Base-by-base conservation (phyloP, 345 rosid species). In the Microcos paniculata region DNA sequence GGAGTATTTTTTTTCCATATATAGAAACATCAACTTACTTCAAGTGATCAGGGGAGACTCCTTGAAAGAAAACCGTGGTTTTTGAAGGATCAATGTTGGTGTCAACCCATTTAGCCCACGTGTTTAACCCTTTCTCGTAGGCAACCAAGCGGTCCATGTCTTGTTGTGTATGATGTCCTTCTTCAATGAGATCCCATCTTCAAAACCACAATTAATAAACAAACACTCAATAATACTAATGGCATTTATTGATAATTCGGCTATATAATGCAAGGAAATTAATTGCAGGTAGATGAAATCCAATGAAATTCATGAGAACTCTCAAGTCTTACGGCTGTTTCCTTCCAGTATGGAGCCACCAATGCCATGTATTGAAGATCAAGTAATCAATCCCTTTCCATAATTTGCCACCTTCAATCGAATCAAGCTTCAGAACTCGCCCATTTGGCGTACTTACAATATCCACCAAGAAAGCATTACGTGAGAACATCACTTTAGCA, bases 291-390 rank as follows among this genome's bases (percentile, higher is more conserved):
- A 26, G 35, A 58, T 30, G 14, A 26, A 26, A 26, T 58, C 28
- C 1, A 4, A 42, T 14, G 48, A 14, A 10, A 2, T 2, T 3
- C 0, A 56, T 56, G 4, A 26, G 10, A 2, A 3, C 6, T 35
- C 40, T 2, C 5, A 35, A 35, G 40, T 23, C 80, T 31, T 85
- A 94, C 91, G 94, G 91, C 76, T 94, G 98, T 76, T 94, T 91
- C 66, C 88, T 78, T 51, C 83, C 90, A 0, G 89, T 81, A 72
- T 94, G 98, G 67, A 88, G 92, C 97, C 98, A 94, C 98, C 97
- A 94, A 65, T 94, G 98, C 98, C 98, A 94, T 3, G 96, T 53
- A 57, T 94, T 81, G 86, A 94, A 94, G 71, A 94, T 26, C 83
- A 94, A 73, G 33, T 84, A 78, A 73, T 92, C 91, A 24, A 73